Base-by-base conservation (phyloP, 2,329 filamentous ascomycete genomes). In the Trichoderma sp. region DNA sequence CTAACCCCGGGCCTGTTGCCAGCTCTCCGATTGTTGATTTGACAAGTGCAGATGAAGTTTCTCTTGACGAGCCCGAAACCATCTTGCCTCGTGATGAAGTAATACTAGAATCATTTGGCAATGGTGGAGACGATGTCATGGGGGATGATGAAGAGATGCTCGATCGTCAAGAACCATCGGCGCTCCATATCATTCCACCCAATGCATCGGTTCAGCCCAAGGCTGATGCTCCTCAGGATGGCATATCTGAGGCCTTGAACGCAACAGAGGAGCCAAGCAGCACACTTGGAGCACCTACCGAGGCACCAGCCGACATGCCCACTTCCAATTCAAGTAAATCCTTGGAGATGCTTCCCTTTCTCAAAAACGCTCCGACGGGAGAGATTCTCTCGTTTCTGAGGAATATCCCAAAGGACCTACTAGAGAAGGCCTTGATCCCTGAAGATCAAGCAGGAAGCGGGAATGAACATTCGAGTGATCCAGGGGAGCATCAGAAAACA, bases 351-450 rank as follows among this genome's bases (percentile, higher is more conserved):
- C 22, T 64, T 5, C 7, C 50, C 3, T 5, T 64, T 64, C 37
- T 56, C 6, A 22, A 61, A 35, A 22, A 27, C 4, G 25, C 12
- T 32, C 35, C 37, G n/a, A 27, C 12, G 25, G 27, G n/a, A 17
- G 13, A 52, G 1, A 10, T 63, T 10, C 59, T 63, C 15, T 45
- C 17, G 8, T 35, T 63, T 22, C 42, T 63, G 7, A 63, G 29
- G n/a, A 50, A 34, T 1, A 50, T 80, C 2, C 78, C 78, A 2
- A 76, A 73, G 35, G 72, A 76, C 7, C 58, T 78, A 3, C 73
- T 82, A 3, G 73, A 78, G 32, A 75, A 70, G 17, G 74, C 78
- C 6, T 53, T 82, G 17, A 71, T 73, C 17, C 68, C 61, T 7
- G 69, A 71, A 5, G 34, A 54, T 61, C 12, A 67, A 66, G 13